Percentiles rank a stretch among this genome's conserved stretches.
Evolutionary conservation across 768 basidiomycete species (phyloP).

Genomic region (Panellus pusillus): DNA sequence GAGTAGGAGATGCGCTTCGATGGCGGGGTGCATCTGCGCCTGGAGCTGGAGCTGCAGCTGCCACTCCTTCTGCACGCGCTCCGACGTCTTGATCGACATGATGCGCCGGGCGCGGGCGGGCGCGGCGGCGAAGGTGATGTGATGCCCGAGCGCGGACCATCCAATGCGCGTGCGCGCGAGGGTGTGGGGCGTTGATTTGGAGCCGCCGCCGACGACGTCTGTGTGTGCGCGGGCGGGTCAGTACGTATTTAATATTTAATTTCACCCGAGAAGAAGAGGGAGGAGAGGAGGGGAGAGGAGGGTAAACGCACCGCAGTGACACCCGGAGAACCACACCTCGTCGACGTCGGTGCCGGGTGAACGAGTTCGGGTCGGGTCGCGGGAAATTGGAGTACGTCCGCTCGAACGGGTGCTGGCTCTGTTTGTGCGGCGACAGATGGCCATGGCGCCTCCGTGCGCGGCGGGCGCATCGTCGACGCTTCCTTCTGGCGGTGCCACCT

Average conservation of each 20-base stretch:
- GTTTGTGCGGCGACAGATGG: constrained; percentile 6
- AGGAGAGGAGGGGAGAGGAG: too few relatives aligned
- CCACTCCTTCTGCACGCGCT: not conserved
- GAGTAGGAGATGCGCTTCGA: not conserved
- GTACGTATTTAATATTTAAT: too few relatives aligned
- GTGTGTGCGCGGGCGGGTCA: too few relatives aligned
- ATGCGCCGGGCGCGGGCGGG: constrained; percentile 32
- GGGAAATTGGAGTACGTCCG: constrained; percentile 31
- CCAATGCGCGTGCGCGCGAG: constrained; percentile 62
- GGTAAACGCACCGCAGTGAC: constrained; percentile 33
- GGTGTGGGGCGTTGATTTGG: constrained; percentile 35
- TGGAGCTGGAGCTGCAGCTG: not conserved
- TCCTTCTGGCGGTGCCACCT: constrained; percentile 36
- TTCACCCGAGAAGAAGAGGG: too few relatives aligned
- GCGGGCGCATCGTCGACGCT: too few relatives aligned
- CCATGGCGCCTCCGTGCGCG: too few relatives aligned
- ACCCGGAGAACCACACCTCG: constrained; percentile 34
- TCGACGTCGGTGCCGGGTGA: constrained; percentile 44
- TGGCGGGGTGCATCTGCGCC: not conserved
- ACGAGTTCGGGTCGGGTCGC: constrained; percentile 8
- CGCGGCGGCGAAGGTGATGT: too few relatives aligned
- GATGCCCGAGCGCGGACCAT: constrained; percentile 68
- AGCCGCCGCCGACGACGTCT: too few relatives aligned
- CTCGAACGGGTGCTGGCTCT: constrained; percentile 22
- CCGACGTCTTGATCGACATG: constrained; percentile 18